Conservation (phyloP, 2,329 filamentous ascomycete species). For the Fusarium verticillioides region DNA sequence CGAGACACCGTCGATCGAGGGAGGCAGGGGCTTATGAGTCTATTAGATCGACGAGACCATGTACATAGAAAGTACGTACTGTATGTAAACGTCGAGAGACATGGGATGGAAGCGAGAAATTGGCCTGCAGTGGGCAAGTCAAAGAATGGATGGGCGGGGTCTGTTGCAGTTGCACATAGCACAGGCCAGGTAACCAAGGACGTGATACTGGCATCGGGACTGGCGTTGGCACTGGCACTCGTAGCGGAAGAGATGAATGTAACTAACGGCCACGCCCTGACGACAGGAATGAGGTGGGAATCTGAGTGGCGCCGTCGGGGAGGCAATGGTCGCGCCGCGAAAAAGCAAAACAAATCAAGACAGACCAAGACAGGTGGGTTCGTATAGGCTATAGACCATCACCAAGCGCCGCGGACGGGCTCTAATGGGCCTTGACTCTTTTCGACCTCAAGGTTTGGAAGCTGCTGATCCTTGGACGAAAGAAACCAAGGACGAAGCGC, state of each 20-base stretch:
- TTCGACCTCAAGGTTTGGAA: conserved; percentile 35
- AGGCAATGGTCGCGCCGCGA: conserved; percentile 40
- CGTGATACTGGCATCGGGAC: conserved; percentile 25
- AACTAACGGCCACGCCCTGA: conserved; percentile 39
- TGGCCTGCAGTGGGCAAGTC: conserved; percentile 25
- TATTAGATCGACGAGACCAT: conserved; percentile 9
- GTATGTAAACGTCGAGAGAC: conserved; percentile 11
- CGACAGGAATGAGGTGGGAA: conserved; percentile 42
- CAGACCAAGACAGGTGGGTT: background rate
- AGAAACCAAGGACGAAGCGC: conserved; percentile 21
- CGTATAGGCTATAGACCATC: conserved; percentile 29
- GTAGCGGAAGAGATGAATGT: conserved; percentile 22
- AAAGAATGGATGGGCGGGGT: conserved; percentile 28
- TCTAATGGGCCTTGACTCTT: conserved; percentile 29
- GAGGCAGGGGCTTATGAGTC: conserved; percentile 29
- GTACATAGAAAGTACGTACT: conserved; percentile 1
- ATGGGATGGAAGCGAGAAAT: conserved; percentile 31
- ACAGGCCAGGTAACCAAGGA: conserved; percentile 28
- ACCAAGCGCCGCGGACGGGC: conserved; percentile 34
- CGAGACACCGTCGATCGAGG: conserved; percentile 35
- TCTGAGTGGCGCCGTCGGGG: conserved; percentile 40
- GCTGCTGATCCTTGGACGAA: conserved; percentile 25
- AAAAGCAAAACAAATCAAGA: conserved; percentile 41
- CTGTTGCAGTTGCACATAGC: conserved; percentile 44
- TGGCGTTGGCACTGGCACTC: background rate